Base-by-base conservation (phyloP, 257 asterid genomes). In the Forsythia suspensa region DNA sequence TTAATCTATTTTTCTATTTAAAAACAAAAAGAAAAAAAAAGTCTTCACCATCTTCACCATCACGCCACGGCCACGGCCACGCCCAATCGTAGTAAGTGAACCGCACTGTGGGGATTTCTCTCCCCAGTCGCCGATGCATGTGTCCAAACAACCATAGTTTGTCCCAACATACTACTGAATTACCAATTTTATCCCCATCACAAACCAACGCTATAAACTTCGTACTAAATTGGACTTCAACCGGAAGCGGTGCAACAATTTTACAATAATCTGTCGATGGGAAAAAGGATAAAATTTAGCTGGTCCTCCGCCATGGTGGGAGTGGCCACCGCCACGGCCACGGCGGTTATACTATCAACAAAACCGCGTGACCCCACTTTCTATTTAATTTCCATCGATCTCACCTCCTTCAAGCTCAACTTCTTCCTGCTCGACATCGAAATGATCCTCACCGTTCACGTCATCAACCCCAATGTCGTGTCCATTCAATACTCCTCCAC, bases 271-370 rank as follows among this genome's bases (percentile, higher is more conserved):
- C 12, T 2, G 15, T 46, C 55, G 12, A 46, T 11, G 15, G 15
- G 6, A 8, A 46, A 46, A 11, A 46, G 0, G 15, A 74, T 44
- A 21, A 86, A 80, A 6, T 92, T 96, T 97, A 86, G 91, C 89
- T 93, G 97, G 99, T 77, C 89, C 61, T 93, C 98, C 81, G 97
- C 99, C 82, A 44, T 88, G 15, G 76, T 91, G 59, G 99, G 96
- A 0, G 99, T 97, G 7, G 96, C 93, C 3, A 88, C 94, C 16
- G 97, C 99, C 63, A 21, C 92, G 1, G 86, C 90, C 3, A 78
- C 91, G 20, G 81, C 90, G 43, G 29, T 84, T 0, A 69, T 76
- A 4, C 72, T 94, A 79, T 80, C 96, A 0, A 15, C 90, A 0
- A 92, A 81, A 83, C 99, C 98, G 0, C 88, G 93, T 0, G 95